These are phyloP conservation scores for Starmera caribaea DNA, from an alignment of 805 yeast genomes.

Conservation along the genomic window DNA sequence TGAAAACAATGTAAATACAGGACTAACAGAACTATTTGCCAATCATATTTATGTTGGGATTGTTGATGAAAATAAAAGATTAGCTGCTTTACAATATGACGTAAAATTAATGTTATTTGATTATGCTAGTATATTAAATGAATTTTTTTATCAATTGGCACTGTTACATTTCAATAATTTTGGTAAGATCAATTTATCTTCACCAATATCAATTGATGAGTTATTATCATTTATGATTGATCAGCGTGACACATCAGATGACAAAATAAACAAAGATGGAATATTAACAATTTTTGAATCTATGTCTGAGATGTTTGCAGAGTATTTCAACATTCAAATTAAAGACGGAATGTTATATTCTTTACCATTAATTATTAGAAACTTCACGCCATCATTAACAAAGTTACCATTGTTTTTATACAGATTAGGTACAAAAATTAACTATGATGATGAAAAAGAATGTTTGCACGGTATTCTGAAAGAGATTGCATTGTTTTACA, in stretches of 20 bases:
- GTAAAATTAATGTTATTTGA: conserved; percentile 71
- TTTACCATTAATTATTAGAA: conserved; percentile 62
- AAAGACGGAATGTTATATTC: conserved; percentile 30
- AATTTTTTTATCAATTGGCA: conserved; percentile 75
- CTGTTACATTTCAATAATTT: conserved; percentile 73
- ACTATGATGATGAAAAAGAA: conserved; percentile 57
- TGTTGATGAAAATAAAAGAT: conserved; percentile 59
- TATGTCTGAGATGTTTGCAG: conserved; percentile 72
- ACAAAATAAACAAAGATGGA: conserved; percentile 4
- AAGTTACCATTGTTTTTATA: conserved; percentile 63
- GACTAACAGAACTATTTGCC: conserved; percentile 57
- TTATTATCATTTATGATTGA: conserved; percentile 28
- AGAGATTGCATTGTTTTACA: conserved; percentile 64
- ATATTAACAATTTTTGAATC: conserved; percentile 15
- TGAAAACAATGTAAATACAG: conserved; percentile 33
- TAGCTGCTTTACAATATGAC: conserved; percentile 80
- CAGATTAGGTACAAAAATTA: conserved; percentile 45
- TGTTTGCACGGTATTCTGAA: conserved; percentile 59
- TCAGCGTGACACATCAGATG: conserved; percentile 1
- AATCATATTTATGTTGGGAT: conserved; percentile 73
- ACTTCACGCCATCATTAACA: conserved; percentile 48
- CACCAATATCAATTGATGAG: conserved; percentile 24
- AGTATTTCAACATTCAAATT: conserved; percentile 59
- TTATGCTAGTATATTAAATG: conserved; percentile 58
- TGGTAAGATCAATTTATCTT: conserved; percentile 43